phyloP scores from a whole-genome alignment of 176 grass and related monocot species.

The Urochloa ruziziensis region DNA sequence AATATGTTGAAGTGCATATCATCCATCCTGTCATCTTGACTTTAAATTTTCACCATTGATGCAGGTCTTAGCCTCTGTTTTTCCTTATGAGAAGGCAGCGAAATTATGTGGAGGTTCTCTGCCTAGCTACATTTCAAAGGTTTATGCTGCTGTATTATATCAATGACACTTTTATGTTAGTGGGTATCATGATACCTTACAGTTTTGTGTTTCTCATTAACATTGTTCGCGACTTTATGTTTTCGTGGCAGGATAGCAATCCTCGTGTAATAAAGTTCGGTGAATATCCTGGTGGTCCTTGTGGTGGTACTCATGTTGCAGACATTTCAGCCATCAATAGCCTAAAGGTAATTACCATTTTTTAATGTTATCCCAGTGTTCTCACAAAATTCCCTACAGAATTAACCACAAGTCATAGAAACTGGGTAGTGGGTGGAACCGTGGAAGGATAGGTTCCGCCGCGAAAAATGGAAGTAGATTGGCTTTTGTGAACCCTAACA shows the following conservation, averaged over 20 bases:
- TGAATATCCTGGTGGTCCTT: conserved; percentile 62
- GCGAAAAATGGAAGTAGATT: not conserved
- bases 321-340: conserved; percentile 56
- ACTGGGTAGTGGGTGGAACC: not conserved
- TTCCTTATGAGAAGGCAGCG: conserved; percentile 72
- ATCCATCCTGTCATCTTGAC: not conserved
- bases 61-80: conserved; percentile 70
- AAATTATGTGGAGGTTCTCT: conserved; percentile 72
- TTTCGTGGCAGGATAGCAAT: conserved; percentile 59
- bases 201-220: not conserved
- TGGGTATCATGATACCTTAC: not conserved
- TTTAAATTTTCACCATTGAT: conserved; percentile 11
- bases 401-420: not conserved
- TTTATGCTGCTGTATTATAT: not conserved
- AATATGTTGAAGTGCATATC: not conserved
- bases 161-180: not conserved
- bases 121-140: conserved; percentile 82
- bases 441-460: not conserved
- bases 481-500: not conserved
- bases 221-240: not conserved
- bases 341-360: conserved; percentile 51
- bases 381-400: not conserved
- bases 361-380: not conserved
- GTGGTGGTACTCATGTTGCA: conserved; percentile 86
- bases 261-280: conserved; percentile 81